Evolutionary conservation across 1,284 basidiomycete genomes (phyloP).

Genomic region (Trichosporon sp.): DNA sequence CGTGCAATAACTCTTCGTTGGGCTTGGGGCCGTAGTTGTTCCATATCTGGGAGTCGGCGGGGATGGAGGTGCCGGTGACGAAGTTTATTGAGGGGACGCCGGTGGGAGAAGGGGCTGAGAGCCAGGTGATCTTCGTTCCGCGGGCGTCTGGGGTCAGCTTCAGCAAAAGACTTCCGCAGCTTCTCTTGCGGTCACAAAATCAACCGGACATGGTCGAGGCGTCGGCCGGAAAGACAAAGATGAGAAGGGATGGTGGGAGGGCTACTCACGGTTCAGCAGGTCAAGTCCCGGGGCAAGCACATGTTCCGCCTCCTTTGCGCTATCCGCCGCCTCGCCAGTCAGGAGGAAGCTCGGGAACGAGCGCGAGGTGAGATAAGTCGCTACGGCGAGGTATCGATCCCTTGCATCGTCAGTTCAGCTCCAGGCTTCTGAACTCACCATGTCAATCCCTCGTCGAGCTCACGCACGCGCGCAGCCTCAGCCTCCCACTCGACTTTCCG

Average conservation of each 20-base stretch:
- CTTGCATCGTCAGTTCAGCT: conserved; percentile 48
- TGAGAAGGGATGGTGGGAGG: background rate
- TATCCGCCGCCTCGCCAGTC: conserved; percentile 9
- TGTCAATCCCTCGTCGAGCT: conserved; percentile 56
- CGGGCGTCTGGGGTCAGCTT: conserved; percentile 44
- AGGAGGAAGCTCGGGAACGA: conserved; percentile 80
- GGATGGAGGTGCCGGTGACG: conserved; percentile 38
- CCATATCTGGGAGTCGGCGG: conserved; percentile 60
- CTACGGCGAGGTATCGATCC: conserved; percentile 62
- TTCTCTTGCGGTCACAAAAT: too few species aligned
- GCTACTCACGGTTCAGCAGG: conserved; percentile 65
- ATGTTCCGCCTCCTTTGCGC: conserved; percentile 55
- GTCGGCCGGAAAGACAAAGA: background rate
- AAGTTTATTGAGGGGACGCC: conserved; percentile 27
- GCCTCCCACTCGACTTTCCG: conserved; percentile 56
- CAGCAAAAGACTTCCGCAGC: background rate
- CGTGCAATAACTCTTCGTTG: conserved; percentile 77
- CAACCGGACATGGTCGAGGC: background rate
- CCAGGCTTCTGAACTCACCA: conserved; percentile 54
- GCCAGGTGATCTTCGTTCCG: conserved; percentile 72
- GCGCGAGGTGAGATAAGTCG: conserved; percentile 74
- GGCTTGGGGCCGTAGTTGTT: conserved; percentile 64
- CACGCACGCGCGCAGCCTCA: conserved; percentile 42
- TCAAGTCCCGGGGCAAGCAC: conserved; percentile 80
- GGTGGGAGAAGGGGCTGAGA: conserved; percentile 50